Base-by-base conservation (phyloP, 768 basidiomycete species). In the Clavulina sp. region DNA sequence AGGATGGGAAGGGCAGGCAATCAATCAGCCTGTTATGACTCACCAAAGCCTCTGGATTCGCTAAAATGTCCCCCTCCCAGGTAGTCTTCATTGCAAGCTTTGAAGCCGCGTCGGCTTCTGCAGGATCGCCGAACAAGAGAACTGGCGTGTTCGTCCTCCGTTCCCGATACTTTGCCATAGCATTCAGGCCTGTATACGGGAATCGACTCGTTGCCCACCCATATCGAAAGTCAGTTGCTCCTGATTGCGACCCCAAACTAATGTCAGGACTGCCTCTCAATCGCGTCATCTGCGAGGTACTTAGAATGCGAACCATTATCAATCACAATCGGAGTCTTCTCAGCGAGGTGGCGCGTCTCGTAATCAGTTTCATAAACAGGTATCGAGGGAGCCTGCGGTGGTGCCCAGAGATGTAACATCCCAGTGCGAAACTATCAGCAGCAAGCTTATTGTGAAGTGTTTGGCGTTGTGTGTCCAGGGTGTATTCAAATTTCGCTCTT, bases 1-100 rank as follows among this genome's bases (percentile, higher is more conserved):
- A 46, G 9, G 13, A 26, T 9, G 9, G 31, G 28, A 2, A 49
- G 24, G 43, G 13, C 32, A 49, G 32, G 28, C 7, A 16, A 5
- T 21, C 7, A 2, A 26, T 46, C 13, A 13, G 13, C 43, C 34
- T 9, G 19, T 19, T 19, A 38, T 9, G 28, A 72, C 85, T 67
- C 67, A 96, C 93, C 73, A 97, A 69, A 24, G 87, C 81, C 66
- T 97, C 95, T 58, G 83, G 85, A 65, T 89, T 91, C 58, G 88
- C 72, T 44, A 96, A 64, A 21, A 95, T 78, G 61, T 97, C 95
- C 5, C 88, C 91, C 62, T 99, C 95, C 81, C 85, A 97, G 50
- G 93, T 81, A 0, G 77, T 78, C 59, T 77, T 80, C 4, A 79
- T 73, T 62, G 85, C 84, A 1, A 77, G 74, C 58, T 81, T 75